phyloP scores from a whole-genome alignment of 1,139 yeast species.

The Debaryomycetaceae sp. region DNA sequence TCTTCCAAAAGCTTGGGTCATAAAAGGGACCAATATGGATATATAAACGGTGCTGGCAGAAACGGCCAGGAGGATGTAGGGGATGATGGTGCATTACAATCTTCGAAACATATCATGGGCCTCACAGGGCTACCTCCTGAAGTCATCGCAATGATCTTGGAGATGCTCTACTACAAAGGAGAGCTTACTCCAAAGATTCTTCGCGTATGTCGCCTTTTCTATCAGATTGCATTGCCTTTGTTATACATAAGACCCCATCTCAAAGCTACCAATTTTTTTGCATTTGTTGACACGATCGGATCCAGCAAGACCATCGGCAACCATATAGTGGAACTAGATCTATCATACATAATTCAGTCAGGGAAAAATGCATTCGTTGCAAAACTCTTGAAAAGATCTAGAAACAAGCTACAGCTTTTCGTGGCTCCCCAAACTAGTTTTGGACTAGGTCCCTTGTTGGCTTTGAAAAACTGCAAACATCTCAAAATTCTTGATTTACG shows the following conservation, averaged over 20 bases:
- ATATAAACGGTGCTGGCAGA: not conserved
- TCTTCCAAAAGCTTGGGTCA: constrained; percentile 8
- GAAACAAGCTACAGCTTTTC: constrained; percentile 58
- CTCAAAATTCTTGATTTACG: constrained; percentile 71
- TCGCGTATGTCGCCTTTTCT: constrained; percentile 61
- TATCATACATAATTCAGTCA: constrained; percentile 76
- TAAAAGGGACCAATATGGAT: not conserved
- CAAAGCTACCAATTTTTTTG: constrained; percentile 61
- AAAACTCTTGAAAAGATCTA: constrained; percentile 71
- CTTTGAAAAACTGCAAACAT: constrained; percentile 65
- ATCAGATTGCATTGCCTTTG: constrained; percentile 54
- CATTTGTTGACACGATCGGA: constrained; percentile 70
- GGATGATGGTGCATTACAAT: constrained; percentile 10
- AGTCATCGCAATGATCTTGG: constrained; percentile 51
- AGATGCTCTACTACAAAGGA: constrained; percentile 30
- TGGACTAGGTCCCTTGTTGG: constrained; percentile 83
- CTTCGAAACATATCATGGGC: constrained; percentile 2
- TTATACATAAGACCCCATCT: constrained; percentile 64
- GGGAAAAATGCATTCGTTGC: constrained; percentile 95
- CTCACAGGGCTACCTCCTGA: constrained; percentile 55
- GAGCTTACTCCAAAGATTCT: constrained; percentile 50
- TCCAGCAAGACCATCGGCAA: constrained; percentile 38
- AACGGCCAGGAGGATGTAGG: constrained; percentile 11
- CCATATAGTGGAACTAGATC: constrained; percentile 55
- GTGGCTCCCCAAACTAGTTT: constrained; percentile 94